A percentile compares a stretch with the other conserved stretches of the same genome.
These are phyloP conservation scores for Acanthamoeba triangularis DNA, from an alignment of 208 protist species.

Conservation along the genomic window DNA sequence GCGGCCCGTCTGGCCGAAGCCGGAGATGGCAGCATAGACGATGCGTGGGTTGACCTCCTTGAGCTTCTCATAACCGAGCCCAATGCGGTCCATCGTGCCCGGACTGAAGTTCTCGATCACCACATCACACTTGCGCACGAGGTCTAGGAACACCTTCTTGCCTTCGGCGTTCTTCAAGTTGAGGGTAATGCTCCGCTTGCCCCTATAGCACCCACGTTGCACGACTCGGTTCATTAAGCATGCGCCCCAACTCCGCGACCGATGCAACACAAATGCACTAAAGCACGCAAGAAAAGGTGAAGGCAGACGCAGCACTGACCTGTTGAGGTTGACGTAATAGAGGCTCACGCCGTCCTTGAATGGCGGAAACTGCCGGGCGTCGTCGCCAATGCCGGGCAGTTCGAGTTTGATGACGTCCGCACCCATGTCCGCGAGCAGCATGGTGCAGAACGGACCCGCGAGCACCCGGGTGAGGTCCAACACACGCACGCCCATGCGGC, in stretches of 20 bases:
- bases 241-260: background rate
- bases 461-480: slow-evolving; percentile 70
- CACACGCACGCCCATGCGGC: slow-evolving; percentile 40
- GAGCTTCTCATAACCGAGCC: slow-evolving; percentile 32
- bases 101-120: slow-evolving; percentile 70
- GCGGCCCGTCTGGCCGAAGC: slow-evolving; percentile 53
- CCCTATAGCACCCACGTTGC: background rate
- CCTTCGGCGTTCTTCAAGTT: slow-evolving; percentile 60
- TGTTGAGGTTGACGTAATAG: slow-evolving; percentile 75
- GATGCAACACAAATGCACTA: background rate
- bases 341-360: slow-evolving; percentile 65
- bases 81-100: slow-evolving; percentile 73
- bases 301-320: background rate
- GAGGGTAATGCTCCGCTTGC: slow-evolving; percentile 72
- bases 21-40: slow-evolving; percentile 63
- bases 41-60: slow-evolving; percentile 60
- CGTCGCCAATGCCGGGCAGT: slow-evolving; percentile 52
- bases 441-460: slow-evolving; percentile 64
- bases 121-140: slow-evolving; percentile 62
- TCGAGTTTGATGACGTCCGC: slow-evolving; percentile 72
- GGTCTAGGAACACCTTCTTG: slow-evolving; percentile 56
- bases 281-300: background rate
- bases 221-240: background rate
- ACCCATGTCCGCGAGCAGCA: slow-evolving; percentile 73
- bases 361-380: slow-evolving; percentile 70